Evolutionary conservation across 805 yeast genomes (phyloP).

Genomic region (Starmerella bacillaris): DNA sequence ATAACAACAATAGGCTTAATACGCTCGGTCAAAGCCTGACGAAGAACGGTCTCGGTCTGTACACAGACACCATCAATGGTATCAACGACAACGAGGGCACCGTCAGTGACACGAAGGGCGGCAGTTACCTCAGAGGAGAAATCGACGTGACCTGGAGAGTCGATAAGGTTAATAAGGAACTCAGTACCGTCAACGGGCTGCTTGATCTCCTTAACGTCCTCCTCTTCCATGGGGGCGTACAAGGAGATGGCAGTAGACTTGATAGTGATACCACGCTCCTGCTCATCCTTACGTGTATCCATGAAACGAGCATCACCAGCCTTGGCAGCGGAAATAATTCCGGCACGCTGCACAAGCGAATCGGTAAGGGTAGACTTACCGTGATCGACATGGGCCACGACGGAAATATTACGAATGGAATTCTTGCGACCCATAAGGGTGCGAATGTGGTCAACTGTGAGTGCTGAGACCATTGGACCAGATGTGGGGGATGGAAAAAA

Average conservation of each 20-base stretch:
- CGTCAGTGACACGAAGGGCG: slow-evolving; percentile 98
- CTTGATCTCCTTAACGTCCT: slow-evolving; percentile 70
- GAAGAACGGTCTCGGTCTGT: slow-evolving; percentile 97
- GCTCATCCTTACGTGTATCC: slow-evolving; percentile 99
- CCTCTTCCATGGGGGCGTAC: slow-evolving; percentile 72
- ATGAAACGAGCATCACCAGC: slow-evolving; percentile 99
- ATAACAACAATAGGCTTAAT: slow-evolving; percentile 96
- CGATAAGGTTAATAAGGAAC: slow-evolving; percentile 94
- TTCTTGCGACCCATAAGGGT: slow-evolving; percentile 98
- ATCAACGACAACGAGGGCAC: slow-evolving; percentile 99
- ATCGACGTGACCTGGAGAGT: slow-evolving; percentile 99
- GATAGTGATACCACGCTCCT: slow-evolving; percentile 99
- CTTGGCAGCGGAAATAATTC: slow-evolving; percentile 98
- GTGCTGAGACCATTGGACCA: slow-evolving; percentile 19
- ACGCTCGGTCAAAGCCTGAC: slow-evolving; percentile 98
- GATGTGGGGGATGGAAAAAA: not conserved
- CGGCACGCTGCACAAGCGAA: slow-evolving; percentile 97
- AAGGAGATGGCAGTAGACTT: slow-evolving; percentile 97
- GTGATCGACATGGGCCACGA: slow-evolving; percentile 99
- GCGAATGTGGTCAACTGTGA: slow-evolving; percentile 64
- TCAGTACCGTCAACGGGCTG: slow-evolving; percentile 84
- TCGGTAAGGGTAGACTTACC: slow-evolving; percentile 99
- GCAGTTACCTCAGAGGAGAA: slow-evolving; percentile 99
- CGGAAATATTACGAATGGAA: slow-evolving; percentile 99
- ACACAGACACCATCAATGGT: slow-evolving; percentile 99